Percentiles rank a stretch among this genome's conserved stretches.
Conservation (phyloP, 768 basidiomycete species). For the Suillus decipiens region DNA sequence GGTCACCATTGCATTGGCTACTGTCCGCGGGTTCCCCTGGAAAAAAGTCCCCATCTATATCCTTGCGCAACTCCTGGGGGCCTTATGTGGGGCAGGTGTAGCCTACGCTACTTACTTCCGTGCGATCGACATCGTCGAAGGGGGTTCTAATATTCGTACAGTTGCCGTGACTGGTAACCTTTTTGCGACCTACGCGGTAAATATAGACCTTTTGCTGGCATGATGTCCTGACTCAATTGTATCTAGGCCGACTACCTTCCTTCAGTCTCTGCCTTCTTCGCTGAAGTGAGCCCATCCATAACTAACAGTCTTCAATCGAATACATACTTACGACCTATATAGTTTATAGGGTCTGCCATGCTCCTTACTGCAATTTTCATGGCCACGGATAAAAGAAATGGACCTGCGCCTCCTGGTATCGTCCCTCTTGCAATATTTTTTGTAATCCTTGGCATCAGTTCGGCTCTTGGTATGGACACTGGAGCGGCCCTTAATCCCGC, state of each 20-base stretch:
- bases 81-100: conserved; percentile 48
- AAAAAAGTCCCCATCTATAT: conserved; percentile 70
- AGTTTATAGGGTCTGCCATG: conserved; percentile 53
- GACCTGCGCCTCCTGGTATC: conserved; percentile 48
- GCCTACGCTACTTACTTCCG: conserved; percentile 61
- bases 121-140: conserved; percentile 59
- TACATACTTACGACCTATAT: neutral
- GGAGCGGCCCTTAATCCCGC: conserved; percentile 64
- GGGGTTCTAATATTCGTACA: conserved; percentile 48
- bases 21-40: conserved; percentile 72
- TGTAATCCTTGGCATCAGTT: conserved; percentile 51
- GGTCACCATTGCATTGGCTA: conserved; percentile 64
- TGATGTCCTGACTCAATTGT: conserved; percentile 1
- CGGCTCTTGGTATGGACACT: conserved; percentile 57
- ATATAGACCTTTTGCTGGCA: conserved; percentile 15
- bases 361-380: conserved; percentile 54
- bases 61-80: conserved; percentile 57
- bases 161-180: conserved; percentile 48
- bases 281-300: conserved; percentile 30
- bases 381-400: conserved; percentile 51
- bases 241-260: conserved; percentile 36
- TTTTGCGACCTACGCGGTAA: conserved; percentile 57
- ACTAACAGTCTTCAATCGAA: neutral
- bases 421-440: conserved; percentile 54
- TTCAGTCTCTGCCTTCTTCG: conserved; percentile 41